A percentile compares a stretch with the other conserved stretches of the same genome.
phyloP scores from a whole-genome alignment of 1,284 basidiomycete species.

The Sanghuangporus baumii region DNA sequence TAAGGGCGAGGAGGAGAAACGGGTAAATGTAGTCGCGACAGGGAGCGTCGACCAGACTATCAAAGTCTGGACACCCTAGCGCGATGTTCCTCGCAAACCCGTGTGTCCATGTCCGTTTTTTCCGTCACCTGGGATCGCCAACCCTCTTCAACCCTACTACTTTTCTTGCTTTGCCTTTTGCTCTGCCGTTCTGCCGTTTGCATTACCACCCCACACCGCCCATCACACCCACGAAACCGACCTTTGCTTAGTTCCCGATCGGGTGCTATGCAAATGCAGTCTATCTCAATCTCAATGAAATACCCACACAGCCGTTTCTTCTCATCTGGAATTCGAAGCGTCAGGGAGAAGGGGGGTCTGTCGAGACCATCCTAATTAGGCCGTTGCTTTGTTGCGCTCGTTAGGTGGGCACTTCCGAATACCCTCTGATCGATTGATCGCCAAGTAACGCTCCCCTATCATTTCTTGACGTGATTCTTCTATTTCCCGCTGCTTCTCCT shows the following conservation, averaged over 20 bases:
- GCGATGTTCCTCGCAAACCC: not conserved
- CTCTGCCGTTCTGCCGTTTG: not conserved
- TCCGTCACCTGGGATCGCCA: not conserved
- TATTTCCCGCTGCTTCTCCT: too few species aligned
- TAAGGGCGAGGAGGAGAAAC: slow-evolving; percentile 31
- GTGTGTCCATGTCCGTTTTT: not conserved
- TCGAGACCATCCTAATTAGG: slow-evolving; percentile 4
- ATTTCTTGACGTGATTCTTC: not conserved
- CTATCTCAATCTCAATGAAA: not conserved
- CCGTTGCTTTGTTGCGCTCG: slow-evolving; percentile 11
- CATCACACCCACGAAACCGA: not conserved
- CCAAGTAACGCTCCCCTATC: slow-evolving; percentile 1
- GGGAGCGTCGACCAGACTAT: slow-evolving; percentile 57
- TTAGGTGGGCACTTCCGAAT: slow-evolving; percentile 6
- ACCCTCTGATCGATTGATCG: slow-evolving; percentile 2
- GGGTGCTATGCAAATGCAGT: not conserved
- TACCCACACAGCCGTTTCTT: slow-evolving; percentile 1
- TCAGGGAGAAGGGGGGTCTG: not conserved
- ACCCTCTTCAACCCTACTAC: not conserved
- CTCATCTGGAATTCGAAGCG: slow-evolving; percentile 13
- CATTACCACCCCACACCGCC: not conserved
- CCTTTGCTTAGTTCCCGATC: not conserved
- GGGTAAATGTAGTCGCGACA: slow-evolving; percentile 63
- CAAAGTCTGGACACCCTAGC: slow-evolving; percentile 22
- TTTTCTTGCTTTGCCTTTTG: slow-evolving; percentile 13